phyloP scores from a whole-genome alignment of 371 early-diverging fungal genomes.

The Apophysomyces sp. region DNA sequence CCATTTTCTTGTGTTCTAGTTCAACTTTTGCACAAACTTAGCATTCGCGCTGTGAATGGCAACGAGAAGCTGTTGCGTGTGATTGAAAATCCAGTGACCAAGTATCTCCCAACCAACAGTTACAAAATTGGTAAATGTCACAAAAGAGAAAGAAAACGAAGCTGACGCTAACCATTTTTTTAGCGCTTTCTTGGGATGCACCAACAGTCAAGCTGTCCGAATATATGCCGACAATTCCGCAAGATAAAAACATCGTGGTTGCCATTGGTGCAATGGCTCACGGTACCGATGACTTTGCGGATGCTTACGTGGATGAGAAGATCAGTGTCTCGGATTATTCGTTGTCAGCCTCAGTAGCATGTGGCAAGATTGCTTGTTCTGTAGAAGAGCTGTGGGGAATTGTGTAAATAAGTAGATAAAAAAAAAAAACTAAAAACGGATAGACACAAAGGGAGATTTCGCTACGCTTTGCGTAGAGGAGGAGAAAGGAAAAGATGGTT shows the following conservation, averaged over 20 bases:
- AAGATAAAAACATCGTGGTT: constrained; percentile 81
- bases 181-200: constrained; percentile 91
- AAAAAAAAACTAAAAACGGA: background rate
- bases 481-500: constrained; percentile 16
- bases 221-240: constrained; percentile 79
- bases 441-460: background rate
- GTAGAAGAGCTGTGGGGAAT: constrained; percentile 89
- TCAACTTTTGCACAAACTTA: constrained; percentile 96
- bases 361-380: constrained; percentile 87
- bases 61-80: constrained; percentile 93
- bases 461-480: no score
- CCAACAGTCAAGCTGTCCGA: constrained; percentile 81
- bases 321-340: constrained; percentile 94
- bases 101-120: constrained; percentile 91
- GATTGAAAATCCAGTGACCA: constrained; percentile 94
- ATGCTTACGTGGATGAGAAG: constrained; percentile 93
- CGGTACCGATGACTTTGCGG: constrained; percentile 93
- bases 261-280: constrained; percentile 98
- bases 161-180: background rate
- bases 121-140: constrained; percentile 73
- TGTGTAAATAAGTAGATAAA: constrained; percentile 51
- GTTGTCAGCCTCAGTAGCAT: constrained; percentile 93
- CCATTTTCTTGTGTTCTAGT: constrained; percentile 45
- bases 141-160: background rate
- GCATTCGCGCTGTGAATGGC: constrained; percentile 90